Evolutionary conservation across 495 filamentous ascomycete species (phyloP).

Genomic region (Staphylotrichum tortipilum): DNA sequence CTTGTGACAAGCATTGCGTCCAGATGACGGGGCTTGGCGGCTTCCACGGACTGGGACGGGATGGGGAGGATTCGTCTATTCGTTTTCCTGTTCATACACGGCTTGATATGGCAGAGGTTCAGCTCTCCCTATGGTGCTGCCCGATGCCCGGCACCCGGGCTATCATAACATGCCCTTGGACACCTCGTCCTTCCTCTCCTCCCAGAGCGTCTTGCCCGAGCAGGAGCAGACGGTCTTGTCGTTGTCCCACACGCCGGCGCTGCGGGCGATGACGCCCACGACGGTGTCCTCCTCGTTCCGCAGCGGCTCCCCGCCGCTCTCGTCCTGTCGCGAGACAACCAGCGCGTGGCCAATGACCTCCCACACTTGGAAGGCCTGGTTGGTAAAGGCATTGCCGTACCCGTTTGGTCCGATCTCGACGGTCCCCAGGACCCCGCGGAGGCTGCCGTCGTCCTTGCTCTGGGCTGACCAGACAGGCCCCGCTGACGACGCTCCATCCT

Average conservation of each 20-base stretch:
- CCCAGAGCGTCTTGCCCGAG: constrained; percentile 95
- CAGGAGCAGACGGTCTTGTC: constrained; percentile 94
- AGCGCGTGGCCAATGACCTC: constrained; percentile 90
- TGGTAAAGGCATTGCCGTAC: constrained; percentile 66
- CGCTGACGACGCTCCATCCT: constrained; percentile 66
- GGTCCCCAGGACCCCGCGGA: constrained; percentile 63
- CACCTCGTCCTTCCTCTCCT: constrained; percentile 87
- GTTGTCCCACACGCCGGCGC: constrained; percentile 96
- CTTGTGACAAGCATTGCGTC: too few relatives aligned
- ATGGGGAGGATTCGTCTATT: too few relatives aligned
- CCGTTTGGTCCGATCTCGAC: constrained; percentile 63
- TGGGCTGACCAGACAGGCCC: constrained; percentile 65
- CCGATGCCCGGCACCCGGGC: neutral
- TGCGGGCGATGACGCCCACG: constrained; percentile 87
- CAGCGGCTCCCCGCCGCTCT: constrained; percentile 40
- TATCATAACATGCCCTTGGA: constrained; percentile 71
- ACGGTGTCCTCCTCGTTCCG: constrained; percentile 72
- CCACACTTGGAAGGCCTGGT: constrained; percentile 79
- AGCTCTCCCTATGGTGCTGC: too few relatives aligned
- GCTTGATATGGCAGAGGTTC: too few relatives aligned
- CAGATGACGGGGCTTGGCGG: too few relatives aligned
- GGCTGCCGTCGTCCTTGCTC: constrained; percentile 15
- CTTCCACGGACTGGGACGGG: neutral
- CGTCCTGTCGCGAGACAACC: constrained; percentile 60
- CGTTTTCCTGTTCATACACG: too few relatives aligned